Conservation (phyloP, 2,329 filamentous ascomycete genomes). For the Botryotinia convoluta region DNA sequence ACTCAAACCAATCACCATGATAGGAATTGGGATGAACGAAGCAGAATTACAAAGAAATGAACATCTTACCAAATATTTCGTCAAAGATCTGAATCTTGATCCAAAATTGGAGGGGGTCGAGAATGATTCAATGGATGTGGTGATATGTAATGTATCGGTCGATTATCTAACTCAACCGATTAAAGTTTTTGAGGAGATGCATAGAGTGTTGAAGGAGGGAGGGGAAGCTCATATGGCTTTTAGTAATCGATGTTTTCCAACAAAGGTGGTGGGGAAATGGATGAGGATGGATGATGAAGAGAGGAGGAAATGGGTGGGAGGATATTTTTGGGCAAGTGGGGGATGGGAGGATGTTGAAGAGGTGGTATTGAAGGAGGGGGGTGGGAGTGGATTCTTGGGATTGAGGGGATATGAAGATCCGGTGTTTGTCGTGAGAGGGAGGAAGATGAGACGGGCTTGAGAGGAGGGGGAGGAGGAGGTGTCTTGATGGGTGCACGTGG, state of each 20-base stretch:
- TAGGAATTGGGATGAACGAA: slow-evolving; percentile 49
- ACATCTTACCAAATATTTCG: slow-evolving; percentile 37
- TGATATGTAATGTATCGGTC: slow-evolving; percentile 51
- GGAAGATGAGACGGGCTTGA: background rate
- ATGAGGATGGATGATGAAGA: slow-evolving; percentile 45
- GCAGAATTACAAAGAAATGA: slow-evolving; percentile 45
- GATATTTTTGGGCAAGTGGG: slow-evolving; percentile 46
- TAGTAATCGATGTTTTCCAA: slow-evolving; percentile 52
- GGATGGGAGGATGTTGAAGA: slow-evolving; percentile 53
- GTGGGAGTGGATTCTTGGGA: slow-evolving; percentile 25
- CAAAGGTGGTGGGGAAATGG: slow-evolving; percentile 51
- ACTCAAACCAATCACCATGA: slow-evolving; percentile 39
- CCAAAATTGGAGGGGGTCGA: slow-evolving; percentile 28
- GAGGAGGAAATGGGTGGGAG: slow-evolving; percentile 49
- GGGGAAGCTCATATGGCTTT: slow-evolving; percentile 50
- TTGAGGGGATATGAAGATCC: slow-evolving; percentile 38
- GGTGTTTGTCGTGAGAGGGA: slow-evolving; percentile 45
- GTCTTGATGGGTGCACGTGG: background rate
- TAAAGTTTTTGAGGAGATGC: slow-evolving; percentile 44
- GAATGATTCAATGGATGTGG: slow-evolving; percentile 41
- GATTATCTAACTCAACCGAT: slow-evolving; percentile 50
- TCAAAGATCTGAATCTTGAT: slow-evolving; percentile 46
- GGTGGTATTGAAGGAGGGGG: slow-evolving; percentile 47
- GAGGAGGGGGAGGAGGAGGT: too few species aligned
- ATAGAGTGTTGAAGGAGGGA: slow-evolving; percentile 41